Conservation (phyloP, 306 rosid species). For the Amphicarpaea edgeworthii region DNA sequence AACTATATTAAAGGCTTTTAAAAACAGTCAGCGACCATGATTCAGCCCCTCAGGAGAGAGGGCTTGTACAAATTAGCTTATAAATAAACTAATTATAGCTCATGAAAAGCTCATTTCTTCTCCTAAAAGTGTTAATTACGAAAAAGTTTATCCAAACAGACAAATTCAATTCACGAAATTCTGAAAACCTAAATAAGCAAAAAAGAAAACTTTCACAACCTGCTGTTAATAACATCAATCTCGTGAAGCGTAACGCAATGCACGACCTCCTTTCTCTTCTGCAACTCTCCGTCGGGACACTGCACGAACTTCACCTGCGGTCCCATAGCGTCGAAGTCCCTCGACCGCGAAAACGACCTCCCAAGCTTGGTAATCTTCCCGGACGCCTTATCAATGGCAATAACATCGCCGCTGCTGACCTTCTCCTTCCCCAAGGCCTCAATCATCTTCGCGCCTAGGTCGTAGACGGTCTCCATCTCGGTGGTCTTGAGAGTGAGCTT, state of each 20-base stretch:
- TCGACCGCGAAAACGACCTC: conserved; percentile 87
- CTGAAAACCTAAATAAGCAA: background rate
- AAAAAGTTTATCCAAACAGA: too few species aligned
- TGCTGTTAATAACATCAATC: conserved; percentile 98
- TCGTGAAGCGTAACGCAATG: conserved; percentile 98
- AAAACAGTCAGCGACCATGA: background rate
- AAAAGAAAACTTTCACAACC: conserved; percentile 48
- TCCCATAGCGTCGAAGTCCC: conserved; percentile 97
- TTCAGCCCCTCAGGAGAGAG: too few species aligned
- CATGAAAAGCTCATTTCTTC: too few species aligned
- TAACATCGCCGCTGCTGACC: conserved; percentile 90
- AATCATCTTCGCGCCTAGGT: conserved; percentile 95
- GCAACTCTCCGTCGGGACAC: conserved; percentile 99
- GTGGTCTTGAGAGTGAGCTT: conserved; percentile 89
- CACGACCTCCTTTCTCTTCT: conserved; percentile 98
- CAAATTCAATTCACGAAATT: too few species aligned
- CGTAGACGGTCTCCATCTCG: conserved; percentile 98
- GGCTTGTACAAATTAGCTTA: too few species aligned
- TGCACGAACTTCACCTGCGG: conserved; percentile 89
- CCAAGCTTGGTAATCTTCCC: conserved; percentile 98
- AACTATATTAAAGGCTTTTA: background rate
- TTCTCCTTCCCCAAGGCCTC: conserved; percentile 95
- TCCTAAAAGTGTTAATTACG: too few species aligned
- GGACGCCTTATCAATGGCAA: conserved; percentile 79
- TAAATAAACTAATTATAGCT: too few species aligned